Evolutionary conservation across 345 rosid genomes (phyloP).

Genomic region (Hevea brasiliensis): DNA sequence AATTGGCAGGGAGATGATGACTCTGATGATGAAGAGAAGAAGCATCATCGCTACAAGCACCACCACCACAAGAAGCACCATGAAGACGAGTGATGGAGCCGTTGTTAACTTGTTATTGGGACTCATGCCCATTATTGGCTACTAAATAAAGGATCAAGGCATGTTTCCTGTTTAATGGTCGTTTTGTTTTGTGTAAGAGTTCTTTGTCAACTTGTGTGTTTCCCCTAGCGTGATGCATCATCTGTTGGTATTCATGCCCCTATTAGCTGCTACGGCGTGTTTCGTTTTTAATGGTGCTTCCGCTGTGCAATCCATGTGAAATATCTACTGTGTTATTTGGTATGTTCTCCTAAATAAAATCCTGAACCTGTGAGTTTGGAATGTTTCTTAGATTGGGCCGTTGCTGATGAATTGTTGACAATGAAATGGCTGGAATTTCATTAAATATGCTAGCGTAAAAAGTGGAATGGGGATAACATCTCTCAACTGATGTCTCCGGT

Average conservation of each 20-base stretch:
- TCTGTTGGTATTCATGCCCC: background rate
- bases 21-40: conserved; percentile 50
- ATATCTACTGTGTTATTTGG: background rate
- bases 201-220: background rate
- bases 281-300: background rate
- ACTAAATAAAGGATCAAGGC: conserved; percentile 51
- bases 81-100: conserved; percentile 56
- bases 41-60: conserved; percentile 44
- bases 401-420: background rate
- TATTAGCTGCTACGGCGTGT: background rate
- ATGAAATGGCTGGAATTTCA: no score
- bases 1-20: conserved; percentile 59
- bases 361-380: background rate
- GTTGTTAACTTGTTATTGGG: conserved; percentile 23
- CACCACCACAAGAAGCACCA: conserved; percentile 53
- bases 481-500: no score
- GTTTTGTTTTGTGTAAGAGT: background rate
- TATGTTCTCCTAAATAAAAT: conserved; percentile 8
- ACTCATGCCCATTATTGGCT: conserved; percentile 36
- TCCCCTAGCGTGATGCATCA: background rate
- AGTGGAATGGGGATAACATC: no score
- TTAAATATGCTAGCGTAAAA: no score
- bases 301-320: no score
- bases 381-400: background rate
- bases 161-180: conserved; percentile 14